Base-by-base conservation (phyloP, 257 asterid genomes). In the Solanum chaucha region DNA sequence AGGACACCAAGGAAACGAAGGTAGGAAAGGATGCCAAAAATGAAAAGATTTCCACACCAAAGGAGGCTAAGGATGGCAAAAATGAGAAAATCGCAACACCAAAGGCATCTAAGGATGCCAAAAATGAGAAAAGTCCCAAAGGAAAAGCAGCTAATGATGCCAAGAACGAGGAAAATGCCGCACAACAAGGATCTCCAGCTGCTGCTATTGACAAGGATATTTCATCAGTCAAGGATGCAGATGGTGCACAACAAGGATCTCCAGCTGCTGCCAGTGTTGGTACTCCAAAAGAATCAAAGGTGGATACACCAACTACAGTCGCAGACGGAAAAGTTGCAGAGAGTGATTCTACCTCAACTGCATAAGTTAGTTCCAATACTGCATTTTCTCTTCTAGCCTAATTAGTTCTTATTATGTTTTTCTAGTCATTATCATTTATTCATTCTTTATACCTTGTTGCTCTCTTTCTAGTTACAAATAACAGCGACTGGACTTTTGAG, bases 1-100 rank as follows among this genome's bases (percentile, higher is more conserved):
- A 92, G 75, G 94, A 93, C n/a, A 74, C 80, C 1, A 91, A 91
- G 70, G 89, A 88, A 41, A 86, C 34, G 1, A 88, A 86, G 34
- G 88, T 86, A 10, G 90, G 65, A 83, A 94, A 91, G 38, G 92
- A 89, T 34, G 90, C 41, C 34, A 90, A 88, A 46, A 64, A 41
- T 51, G 78, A 73, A 58, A 86, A 86, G 71, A 86, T 9, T 28
- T 80, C 67, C 24, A 41, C 30, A 55, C 65, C 41, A 89, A 91
- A 71, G 92, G 86, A 73, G 83, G 86, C 20, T 88, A 88, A 30
- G n/a, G 83, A 85, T 71, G 88, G 38, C 7, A 90, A 90, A 35
- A 81, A 40, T 73, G 78, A 83, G 59, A 86, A 86, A 86, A 86
- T 15, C 8, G 19, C 41, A 14, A 36, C 30, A n/a, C 65, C 41